phyloP scores from a whole-genome alignment of 139 green algal genomes.

The Micractinium sp. region DNA sequence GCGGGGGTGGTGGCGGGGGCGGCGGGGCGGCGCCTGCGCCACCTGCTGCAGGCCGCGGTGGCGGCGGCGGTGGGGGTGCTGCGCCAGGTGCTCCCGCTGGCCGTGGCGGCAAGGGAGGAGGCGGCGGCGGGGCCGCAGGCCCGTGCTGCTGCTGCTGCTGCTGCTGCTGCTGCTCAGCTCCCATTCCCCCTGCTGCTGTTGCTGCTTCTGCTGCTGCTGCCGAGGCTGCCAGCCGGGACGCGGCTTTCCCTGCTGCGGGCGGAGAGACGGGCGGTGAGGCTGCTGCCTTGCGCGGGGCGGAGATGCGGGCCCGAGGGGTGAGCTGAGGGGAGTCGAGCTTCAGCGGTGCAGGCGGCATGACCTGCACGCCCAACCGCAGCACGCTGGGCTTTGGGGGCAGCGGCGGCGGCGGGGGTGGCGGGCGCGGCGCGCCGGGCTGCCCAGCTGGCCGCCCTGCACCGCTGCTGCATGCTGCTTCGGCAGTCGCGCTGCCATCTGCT shows the following conservation, averaged over 20 bases:
- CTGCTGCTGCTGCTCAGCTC: not conserved
- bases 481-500: not conserved
- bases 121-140: not conserved
- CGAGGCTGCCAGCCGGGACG: not conserved
- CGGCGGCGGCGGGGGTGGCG: slow-evolving; percentile 1
- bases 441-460: too few species aligned
- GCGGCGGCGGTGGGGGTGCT: not conserved
- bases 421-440: not conserved
- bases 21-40: not conserved
- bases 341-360: slow-evolving; percentile 20
- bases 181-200: not conserved
- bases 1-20: not conserved
- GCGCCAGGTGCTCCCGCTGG: not conserved
- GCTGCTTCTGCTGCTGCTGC: not conserved
- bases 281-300: not conserved
- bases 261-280: not conserved
- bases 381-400: slow-evolving; percentile 1
- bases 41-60: not conserved
- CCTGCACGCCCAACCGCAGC: slow-evolving; percentile 15
- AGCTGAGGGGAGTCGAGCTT: not conserved
- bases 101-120: not conserved
- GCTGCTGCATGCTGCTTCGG: not conserved
- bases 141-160: not conserved
- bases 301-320: not conserved
- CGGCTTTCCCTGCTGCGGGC: too few species aligned